These are phyloP conservation scores for Eucalyptus sp. DNA, from an alignment of 345 rosid species.

Conservation along the genomic window DNA sequence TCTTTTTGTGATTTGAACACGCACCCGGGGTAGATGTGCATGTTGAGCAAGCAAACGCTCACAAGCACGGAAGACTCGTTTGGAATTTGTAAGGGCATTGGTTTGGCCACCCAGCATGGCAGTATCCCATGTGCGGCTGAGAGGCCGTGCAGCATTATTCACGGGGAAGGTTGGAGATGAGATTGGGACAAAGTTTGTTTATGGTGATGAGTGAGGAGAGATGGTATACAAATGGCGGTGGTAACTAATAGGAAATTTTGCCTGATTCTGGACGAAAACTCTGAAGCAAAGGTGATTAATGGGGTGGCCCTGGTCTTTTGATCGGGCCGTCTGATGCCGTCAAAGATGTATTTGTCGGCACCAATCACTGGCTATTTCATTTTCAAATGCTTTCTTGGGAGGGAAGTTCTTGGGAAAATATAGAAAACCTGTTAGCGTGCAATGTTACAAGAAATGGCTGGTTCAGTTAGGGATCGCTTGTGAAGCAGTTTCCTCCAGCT, in stretches of 20 bases:
- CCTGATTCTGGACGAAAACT: neutral
- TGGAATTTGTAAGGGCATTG: neutral
- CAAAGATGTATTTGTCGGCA: neutral
- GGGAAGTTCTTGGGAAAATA: neutral
- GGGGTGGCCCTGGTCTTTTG: neutral
- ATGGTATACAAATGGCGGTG: neutral
- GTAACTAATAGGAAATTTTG: neutral
- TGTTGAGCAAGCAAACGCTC: neutral
- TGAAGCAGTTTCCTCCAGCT: neutral
- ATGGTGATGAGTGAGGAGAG: neutral
- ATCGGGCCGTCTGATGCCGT: neutral
- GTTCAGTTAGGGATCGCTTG: neutral
- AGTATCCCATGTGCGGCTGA: neutral
- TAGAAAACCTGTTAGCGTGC: neutral
- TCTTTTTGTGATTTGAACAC: neutral
- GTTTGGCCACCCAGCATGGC: neutral
- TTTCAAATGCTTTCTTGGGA: neutral
- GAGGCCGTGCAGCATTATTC: neutral
- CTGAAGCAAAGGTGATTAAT: neutral
- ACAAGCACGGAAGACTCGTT: neutral
- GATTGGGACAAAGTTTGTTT: neutral
- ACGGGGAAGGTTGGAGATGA: neutral
- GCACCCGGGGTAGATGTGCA: neutral
- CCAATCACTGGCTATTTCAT: neutral
- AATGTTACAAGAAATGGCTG: neutral